phyloP scores from a whole-genome alignment of 257 asterid genomes.

The Nemophila menziesii region DNA sequence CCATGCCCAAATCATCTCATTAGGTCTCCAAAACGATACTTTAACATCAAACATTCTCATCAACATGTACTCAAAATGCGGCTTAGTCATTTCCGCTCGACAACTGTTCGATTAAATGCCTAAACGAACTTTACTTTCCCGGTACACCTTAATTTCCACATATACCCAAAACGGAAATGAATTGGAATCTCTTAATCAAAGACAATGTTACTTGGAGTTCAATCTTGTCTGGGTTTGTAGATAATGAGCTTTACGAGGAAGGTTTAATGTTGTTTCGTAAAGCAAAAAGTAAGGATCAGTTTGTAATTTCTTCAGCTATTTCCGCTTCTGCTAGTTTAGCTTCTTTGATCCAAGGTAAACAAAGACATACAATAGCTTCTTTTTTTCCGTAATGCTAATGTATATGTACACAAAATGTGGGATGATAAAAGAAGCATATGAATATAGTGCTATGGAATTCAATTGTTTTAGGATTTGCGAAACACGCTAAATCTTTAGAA shows the following conservation, averaged over 20 bases:
- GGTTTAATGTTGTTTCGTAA: conserved; percentile 41
- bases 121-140: conserved; percentile 43
- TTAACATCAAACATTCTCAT: conserved; percentile 58
- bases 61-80: conserved; percentile 63
- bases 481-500: conserved; percentile 54
- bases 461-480: conserved; percentile 79
- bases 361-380: conserved; percentile 45
- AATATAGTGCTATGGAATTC: conserved; percentile 74
- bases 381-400: conserved; percentile 42
- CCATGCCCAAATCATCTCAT: conserved; percentile 45
- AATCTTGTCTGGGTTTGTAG: conserved; percentile 73
- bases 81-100: conserved; percentile 29
- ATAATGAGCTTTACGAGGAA: conserved; percentile 60
- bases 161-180: no score
- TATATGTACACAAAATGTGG: no score
- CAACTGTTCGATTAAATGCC: conserved; percentile 73
- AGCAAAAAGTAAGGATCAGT: conserved; percentile 31
- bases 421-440: conserved; percentile 46
- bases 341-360: conserved; percentile 72
- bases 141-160: conserved; percentile 67
- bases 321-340: no score
- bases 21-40: conserved; percentile 39
- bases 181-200: conserved; percentile 35
- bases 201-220: conserved; percentile 88
- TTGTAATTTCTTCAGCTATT: no score